Percentiles rank a stretch among this genome's conserved stretches.
Evolutionary conservation across 331 rosid species (phyloP).

Genomic region (Spiraea crenata): DNA sequence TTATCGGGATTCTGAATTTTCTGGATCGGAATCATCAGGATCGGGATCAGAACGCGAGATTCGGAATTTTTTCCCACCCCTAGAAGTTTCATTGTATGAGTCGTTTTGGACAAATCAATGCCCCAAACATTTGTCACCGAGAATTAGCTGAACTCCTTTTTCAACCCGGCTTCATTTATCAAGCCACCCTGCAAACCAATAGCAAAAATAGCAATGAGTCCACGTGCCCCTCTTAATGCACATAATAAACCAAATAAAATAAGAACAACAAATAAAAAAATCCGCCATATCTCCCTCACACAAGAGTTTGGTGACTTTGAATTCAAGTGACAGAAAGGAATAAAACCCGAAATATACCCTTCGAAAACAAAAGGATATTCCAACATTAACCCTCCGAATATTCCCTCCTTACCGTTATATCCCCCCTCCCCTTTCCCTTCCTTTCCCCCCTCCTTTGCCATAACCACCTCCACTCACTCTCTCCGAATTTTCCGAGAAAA

Average conservation of each 20-base stretch:
- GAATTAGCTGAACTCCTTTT: background rate
- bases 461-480: background rate
- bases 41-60: too few relatives aligned
- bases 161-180: too few relatives aligned
- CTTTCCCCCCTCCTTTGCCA: background rate
- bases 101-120: too few relatives aligned
- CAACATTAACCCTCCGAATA: constrained; percentile 71
- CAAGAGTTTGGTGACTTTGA: background rate
- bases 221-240: constrained; percentile 3
- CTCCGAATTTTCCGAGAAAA: constrained; percentile 8
- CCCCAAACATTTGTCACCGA: too few relatives aligned
- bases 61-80: too few relatives aligned
- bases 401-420: constrained; percentile 70
- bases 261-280: background rate
- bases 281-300: background rate
- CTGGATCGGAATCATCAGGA: too few relatives aligned
- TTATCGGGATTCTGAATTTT: too few relatives aligned
- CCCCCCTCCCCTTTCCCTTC: background rate
- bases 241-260: too few relatives aligned
- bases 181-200: background rate
- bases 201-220: background rate
- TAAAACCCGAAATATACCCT: constrained; percentile 66
- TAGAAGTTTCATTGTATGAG: too few relatives aligned
- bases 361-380: constrained; percentile 65
- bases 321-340: constrained; percentile 23